These are phyloP conservation scores for Globisporangium ultimum DNA, from an alignment of 352 stramenopile species.

Conservation along the genomic window DNA sequence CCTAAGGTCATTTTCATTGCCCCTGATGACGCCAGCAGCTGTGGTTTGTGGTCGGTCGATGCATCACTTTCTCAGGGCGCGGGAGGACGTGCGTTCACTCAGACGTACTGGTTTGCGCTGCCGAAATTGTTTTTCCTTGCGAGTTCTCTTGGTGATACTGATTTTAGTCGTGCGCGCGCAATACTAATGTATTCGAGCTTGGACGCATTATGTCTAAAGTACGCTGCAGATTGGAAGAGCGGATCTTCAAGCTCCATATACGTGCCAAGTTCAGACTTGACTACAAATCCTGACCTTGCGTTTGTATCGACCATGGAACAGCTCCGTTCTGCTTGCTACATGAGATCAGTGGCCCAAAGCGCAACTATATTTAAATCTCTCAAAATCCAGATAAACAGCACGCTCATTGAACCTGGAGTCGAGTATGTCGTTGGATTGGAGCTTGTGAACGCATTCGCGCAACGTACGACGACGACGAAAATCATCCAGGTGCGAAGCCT, in stretches of 20 bases:
- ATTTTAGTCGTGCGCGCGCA: constrained; percentile 4
- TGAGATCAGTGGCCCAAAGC: constrained; percentile 30
- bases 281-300: constrained; percentile 14
- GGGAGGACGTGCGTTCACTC: constrained; percentile 41
- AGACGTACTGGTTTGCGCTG: constrained; percentile 40
- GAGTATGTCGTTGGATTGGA: constrained; percentile 47
- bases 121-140: constrained; percentile 19
- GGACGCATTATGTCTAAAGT: constrained; percentile 45
- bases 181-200: constrained; percentile 32
- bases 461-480: constrained; percentile 24
- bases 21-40: constrained; percentile 59
- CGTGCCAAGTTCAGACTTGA: constrained; percentile 29
- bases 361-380: constrained; percentile 19
- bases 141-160: background rate
- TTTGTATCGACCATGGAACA: constrained; percentile 42
- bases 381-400: constrained; percentile 42
- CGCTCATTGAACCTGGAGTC: constrained; percentile 28
- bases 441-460: constrained; percentile 57
- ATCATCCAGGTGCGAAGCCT: constrained; percentile 31
- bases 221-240: constrained; percentile 32
- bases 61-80: constrained; percentile 50
- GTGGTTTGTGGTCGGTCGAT: constrained; percentile 47
- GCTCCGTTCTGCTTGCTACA: constrained; percentile 45
- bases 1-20: constrained; percentile 40
- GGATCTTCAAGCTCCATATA: constrained; percentile 25